phyloP scores from a whole-genome alignment of 169 alveolate genomes.

The Cryptosporidium xiaoi region DNA sequence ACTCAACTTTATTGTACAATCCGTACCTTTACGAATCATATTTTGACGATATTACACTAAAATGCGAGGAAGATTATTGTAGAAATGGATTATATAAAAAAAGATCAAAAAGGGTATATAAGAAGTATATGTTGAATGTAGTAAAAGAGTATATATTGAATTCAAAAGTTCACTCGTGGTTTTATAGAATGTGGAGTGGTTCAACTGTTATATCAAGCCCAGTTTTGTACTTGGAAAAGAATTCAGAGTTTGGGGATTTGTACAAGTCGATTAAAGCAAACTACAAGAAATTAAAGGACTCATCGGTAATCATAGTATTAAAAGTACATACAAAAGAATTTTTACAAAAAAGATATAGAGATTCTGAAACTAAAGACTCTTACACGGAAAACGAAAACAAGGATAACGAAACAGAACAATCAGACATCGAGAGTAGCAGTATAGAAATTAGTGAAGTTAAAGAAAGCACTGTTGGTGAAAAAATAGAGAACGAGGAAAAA shows the following conservation, averaged over 20 bases:
- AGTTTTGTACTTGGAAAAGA: constrained; percentile 20
- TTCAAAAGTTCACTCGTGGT: constrained; percentile 59
- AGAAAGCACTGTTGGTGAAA: not conserved
- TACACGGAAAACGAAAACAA: not conserved
- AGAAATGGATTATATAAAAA: constrained; percentile 33
- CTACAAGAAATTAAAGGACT: constrained; percentile 32
- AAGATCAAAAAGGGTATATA: constrained; percentile 8
- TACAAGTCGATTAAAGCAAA: constrained; percentile 10
- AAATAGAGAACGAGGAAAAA: not conserved
- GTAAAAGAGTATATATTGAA: constrained; percentile 42
- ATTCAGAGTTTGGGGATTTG: constrained; percentile 9
- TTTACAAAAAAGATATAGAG: constrained; percentile 1
- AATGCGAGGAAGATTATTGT: constrained; percentile 26
- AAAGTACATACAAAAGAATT: constrained; percentile 37
- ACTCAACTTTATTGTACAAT: no score
- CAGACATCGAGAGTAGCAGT: not conserved
- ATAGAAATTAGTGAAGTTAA: not conserved
- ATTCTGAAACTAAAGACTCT: constrained; percentile 12
- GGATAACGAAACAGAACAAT: not conserved
- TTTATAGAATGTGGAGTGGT: constrained; percentile 61
- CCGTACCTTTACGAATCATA: no score
- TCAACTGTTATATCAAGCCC: constrained; percentile 68
- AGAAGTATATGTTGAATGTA: not conserved
- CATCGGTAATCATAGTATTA: constrained; percentile 43
- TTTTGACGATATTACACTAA: not conserved